Evolutionary conservation across 1,284 basidiomycete genomes (phyloP), one percentile per base, ranked within the genome.

Genomic region (Rhodotorula sp.): DNA sequence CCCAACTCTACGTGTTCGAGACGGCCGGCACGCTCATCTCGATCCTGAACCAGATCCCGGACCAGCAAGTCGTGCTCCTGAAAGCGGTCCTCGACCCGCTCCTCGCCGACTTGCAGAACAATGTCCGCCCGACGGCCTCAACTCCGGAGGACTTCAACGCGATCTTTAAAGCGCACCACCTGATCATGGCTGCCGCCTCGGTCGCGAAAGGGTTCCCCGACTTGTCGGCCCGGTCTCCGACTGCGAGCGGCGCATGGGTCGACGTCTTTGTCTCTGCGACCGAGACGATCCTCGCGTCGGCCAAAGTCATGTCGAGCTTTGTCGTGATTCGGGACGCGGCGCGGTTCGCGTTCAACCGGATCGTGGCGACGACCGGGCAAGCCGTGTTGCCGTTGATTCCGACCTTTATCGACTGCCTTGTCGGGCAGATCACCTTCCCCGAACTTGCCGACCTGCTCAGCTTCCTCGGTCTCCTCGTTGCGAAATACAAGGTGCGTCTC

Each of bases 381-480:
- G 89, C 88, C 62, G 88, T 93, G 69, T 75, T 84, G 58, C 79
- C 84, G 78, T 60, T 83, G 77, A 92, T 97, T 63, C 92, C 93
- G 10, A 84, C 88, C 31, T 83, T 99, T 64, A 97, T 98, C 87
- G 85, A 88, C 58, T 90, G 91, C 78, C 87, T 99, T 43, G 86
- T 99, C 61, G 86, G 89, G 10, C 91, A 97, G 78, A 94, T 97
- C 76, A 94, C 95, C 75, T 89, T 93, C 1, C 87, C 89, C 14
- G 97, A 99, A 81, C 84, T 99, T 70, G 89, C 91, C 57, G 97
- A 99, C 79, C 97, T 99, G 79, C 89, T 99, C 85, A 90, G 89
- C 79, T 99, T 99, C 84, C 89, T 99, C 68, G 89, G 89, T 14
- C 84, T 97, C 28, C 84, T 99, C 69, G 90, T 95, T 71, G 93